Evolutionary conservation across 2,329 filamentous ascomycete genomes (phyloP).

Genomic region (Alternaria triticimaculans): DNA sequence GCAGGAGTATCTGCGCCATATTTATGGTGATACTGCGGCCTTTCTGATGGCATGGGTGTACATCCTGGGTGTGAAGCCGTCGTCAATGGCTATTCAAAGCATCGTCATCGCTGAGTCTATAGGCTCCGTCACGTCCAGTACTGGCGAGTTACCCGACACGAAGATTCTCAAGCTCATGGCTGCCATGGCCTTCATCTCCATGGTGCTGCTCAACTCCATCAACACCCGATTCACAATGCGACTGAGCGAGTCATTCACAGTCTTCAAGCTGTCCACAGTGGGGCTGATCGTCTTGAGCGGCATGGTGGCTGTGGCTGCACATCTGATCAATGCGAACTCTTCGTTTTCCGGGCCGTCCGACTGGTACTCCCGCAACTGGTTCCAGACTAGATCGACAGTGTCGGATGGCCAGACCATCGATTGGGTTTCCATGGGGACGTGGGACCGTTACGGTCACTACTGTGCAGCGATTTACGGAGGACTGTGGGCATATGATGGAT

Average conservation of each 20-base stretch:
- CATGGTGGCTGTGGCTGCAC: conserved; percentile 38
- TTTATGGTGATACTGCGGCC: conserved; percentile 67
- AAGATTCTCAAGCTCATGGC: conserved; percentile 46
- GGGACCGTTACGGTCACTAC: conserved; percentile 67
- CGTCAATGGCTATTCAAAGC: conserved; percentile 67
- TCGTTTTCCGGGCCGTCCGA: conserved; percentile 40
- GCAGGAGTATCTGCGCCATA: conserved; percentile 67
- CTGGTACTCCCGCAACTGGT: conserved; percentile 61
- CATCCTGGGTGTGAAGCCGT: conserved; percentile 69
- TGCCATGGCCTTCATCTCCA: conserved; percentile 45
- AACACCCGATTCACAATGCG: conserved; percentile 51
- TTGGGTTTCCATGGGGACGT: conserved; percentile 54
- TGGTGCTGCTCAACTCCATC: conserved; percentile 54
- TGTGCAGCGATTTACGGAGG: conserved; percentile 68
- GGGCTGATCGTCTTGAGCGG: conserved; percentile 41
- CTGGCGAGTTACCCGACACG: conserved; percentile 21
- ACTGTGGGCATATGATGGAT: conserved; percentile 70
- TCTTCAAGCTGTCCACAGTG: conserved; percentile 48
- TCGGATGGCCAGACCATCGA: conserved; percentile 52
- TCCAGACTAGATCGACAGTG: conserved; percentile 58
- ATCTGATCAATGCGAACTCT: conserved; percentile 36
- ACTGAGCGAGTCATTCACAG: conserved; percentile 52
- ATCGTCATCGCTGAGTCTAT: conserved; percentile 64
- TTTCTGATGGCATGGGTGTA: conserved; percentile 71
- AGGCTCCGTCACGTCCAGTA: conserved; percentile 56